Evolutionary conservation across 768 basidiomycete genomes (phyloP), one percentile per base, ranked within the genome.

Genomic region (Rhodotorula babjevae): DNA sequence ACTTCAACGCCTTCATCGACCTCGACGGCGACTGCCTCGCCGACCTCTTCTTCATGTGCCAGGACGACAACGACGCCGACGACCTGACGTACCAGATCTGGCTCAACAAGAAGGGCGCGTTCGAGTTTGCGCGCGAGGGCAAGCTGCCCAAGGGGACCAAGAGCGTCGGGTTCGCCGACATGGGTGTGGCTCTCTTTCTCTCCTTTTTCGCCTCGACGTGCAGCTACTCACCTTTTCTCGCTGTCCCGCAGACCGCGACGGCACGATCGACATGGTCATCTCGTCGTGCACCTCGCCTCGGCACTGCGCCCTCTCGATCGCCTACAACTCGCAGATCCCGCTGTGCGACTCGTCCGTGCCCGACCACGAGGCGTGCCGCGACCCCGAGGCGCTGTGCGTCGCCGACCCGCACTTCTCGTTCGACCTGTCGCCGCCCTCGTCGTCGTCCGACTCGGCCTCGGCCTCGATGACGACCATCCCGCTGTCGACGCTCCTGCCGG

Each of bases 181-280:
- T 98, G 75, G 90, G 93, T 92, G 68, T 84, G 81, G 67, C 31
- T 47, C 31, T 31, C 31, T 25, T 16, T 16, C 7, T 29, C 19
- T 4, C 0, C n/a, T 25, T 56, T 18, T 21, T 23, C 19, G 4
- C 36, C 36, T 36, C 36, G 36, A 36, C 5, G 36, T 5, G 36
- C 36, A 36, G 36, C 36, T 36, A 9, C 36, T 36, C 36, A 18
- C 44, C 6, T 18, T 11, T 2, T 12, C 40, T 31, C 27, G 25
- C 33, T 1, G 21, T 23, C 31, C 2, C 31, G 4, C 58, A 61
- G 94, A 98, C 78, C 88, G 96, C 14, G 96, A 98, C 77, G 96
- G 96, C 1, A 94, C 95, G 1, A 90, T 98, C 46, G 96, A 98
- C 80, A 87, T 98, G 85, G 84, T 99, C 58, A 92, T 97, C 79